Base-by-base conservation (phyloP, 371 early-diverging fungal genomes). In the Apophysomyces variabilis region DNA sequence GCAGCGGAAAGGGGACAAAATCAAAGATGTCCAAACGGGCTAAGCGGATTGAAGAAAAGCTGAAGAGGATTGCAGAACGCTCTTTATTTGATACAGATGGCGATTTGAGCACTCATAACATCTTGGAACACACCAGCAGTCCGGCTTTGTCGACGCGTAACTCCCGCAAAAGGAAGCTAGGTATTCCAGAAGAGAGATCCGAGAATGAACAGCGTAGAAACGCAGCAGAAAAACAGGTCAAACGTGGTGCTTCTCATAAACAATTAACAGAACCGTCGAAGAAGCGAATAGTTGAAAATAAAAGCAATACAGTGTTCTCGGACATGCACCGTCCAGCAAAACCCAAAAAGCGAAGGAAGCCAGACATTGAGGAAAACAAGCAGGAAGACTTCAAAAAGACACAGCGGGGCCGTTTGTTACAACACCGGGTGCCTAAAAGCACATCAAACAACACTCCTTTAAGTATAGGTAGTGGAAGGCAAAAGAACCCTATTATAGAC, bases 81-180 rank as follows among this genome's bases (percentile, higher is more conserved):
- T 75, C 80, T 4, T 62, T 82, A 1, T 82, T 82, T 66, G 83
- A 82, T 54, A 78, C 78, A 6, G 83, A 82, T 64, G 83, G 83
- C 39, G 76, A 82, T 65, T 21, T 82, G 6, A 76, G 72, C 32
- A 47, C 61, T 38, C 73, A 72, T 39, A 82, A 82, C 37, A 82
- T 82, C 56, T 61, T 82, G 58, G 68, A 74, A 60, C 68, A 68
- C 4, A 60, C 57, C 35, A 35, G 32, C 21, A 60, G 68, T 35
- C 62, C 60, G 2, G 69, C 61, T 5, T 32, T 37, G 21, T 65
- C 69, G 8, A 61, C 61, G 14, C 60, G 66, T 21, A 50, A 56
- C 43, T 60, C 47, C 7, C 66, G 66, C 1, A 66, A 66, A 61
- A 26, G 61, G 36, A 64, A 57, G 43, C 16, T 57, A 14, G 45